Evolutionary conservation across 306 rosid species (phyloP).

Genomic region (Abrus precatorius): DNA sequence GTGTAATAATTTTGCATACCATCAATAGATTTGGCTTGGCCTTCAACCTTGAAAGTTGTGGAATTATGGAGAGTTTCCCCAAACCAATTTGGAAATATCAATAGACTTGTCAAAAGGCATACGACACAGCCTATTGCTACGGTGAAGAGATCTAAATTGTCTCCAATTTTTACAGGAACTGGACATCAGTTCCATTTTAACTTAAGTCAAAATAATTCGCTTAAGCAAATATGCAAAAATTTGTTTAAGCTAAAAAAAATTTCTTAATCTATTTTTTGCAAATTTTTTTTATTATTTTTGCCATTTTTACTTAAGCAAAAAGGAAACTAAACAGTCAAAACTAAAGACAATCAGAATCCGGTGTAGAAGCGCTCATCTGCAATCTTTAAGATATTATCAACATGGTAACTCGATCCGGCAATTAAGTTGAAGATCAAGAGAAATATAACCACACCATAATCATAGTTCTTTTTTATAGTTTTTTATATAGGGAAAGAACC

Average conservation of each 20-base stretch:
- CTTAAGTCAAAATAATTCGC: too few species aligned
- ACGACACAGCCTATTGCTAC: constrained; percentile 85
- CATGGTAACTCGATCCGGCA: constrained; percentile 77
- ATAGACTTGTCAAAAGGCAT: constrained; percentile 80
- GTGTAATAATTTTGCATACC: constrained; percentile 52
- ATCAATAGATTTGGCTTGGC: constrained; percentile 84
- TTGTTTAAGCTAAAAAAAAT: too few species aligned
- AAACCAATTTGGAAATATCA: constrained; percentile 89
- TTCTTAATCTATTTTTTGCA: too few species aligned
- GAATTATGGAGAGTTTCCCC: constrained; percentile 82
- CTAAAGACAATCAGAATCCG: too few species aligned
- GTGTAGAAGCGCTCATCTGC: constrained; percentile 79
- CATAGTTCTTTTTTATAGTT: constrained; percentile 88
- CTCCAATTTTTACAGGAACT: too few species aligned
- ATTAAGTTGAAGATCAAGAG: constrained; percentile 85
- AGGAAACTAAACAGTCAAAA: too few species aligned
- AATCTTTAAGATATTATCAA: constrained; percentile 63
- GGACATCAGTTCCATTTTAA: too few species aligned
- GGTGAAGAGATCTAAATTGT: too few species aligned
- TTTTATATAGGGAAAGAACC: constrained; percentile 84
- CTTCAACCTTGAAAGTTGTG: constrained; percentile 78
- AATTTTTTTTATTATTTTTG: too few species aligned
- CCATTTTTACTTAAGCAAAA: too few species aligned
- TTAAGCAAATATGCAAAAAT: too few species aligned
- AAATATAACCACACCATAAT: constrained; percentile 85